Evolutionary conservation across 495 filamentous ascomycete genomes (phyloP).

Genomic region (Aspergillus mulundensis): DNA sequence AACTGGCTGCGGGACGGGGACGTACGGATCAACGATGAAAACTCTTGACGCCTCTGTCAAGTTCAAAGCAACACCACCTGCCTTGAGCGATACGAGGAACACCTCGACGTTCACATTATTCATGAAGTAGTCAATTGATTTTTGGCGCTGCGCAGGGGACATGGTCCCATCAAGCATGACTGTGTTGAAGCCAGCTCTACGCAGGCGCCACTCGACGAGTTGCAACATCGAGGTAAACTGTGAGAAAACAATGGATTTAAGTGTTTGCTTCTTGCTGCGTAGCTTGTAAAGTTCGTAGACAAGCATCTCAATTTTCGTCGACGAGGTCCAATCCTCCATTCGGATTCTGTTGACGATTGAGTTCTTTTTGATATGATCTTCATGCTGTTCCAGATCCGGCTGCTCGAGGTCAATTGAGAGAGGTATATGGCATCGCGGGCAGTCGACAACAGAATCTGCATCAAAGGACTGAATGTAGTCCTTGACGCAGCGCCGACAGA

Average conservation of each 20-base stretch:
- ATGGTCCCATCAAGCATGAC: constrained; percentile 97
- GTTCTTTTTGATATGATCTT: constrained; percentile 76
- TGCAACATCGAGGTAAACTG: constrained; percentile 72
- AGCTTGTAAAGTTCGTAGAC: constrained; percentile 89
- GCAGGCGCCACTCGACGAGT: constrained; percentile 90
- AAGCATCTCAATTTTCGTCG: constrained; percentile 94
- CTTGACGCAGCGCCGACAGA: constrained; percentile 85
- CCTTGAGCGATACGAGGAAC: constrained; percentile 91
- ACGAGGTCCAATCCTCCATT: constrained; percentile 96
- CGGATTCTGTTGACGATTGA: constrained; percentile 97
- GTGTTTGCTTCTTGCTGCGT: constrained; percentile 81
- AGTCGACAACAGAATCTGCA: constrained; percentile 62
- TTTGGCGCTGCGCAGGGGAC: constrained; percentile 87
- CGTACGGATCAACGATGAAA: constrained; percentile 92
- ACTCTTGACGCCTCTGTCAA: constrained; percentile 90
- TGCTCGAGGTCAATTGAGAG: constrained; percentile 89
- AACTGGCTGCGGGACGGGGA: constrained; percentile 15
- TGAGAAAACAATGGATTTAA: constrained; percentile 79
- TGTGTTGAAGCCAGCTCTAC: constrained; percentile 90
- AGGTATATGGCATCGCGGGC: constrained; percentile 86
- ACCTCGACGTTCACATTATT: constrained; percentile 86
- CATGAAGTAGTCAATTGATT: constrained; percentile 93
- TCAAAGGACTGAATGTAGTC: constrained; percentile 75
- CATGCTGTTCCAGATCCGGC: constrained; percentile 87
- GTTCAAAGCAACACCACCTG: constrained; percentile 92